Evolutionary conservation across 768 basidiomycete species (phyloP).

Genomic region (Termitomyces sp.): DNA sequence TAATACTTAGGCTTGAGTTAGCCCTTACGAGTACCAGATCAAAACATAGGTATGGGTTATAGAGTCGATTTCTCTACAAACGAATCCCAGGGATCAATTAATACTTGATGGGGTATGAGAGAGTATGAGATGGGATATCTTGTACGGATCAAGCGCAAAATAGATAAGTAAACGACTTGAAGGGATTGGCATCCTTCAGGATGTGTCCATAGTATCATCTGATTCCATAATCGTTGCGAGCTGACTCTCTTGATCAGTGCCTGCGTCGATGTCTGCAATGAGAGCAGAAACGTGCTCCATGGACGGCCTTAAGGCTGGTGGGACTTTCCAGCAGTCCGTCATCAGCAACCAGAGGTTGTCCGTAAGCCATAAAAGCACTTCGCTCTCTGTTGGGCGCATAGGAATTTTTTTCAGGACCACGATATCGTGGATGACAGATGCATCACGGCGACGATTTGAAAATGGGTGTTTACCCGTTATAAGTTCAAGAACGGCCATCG

Average conservation of each 20-base stretch:
- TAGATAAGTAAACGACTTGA: not conserved
- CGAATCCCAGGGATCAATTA: too few relatives aligned
- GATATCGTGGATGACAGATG: conserved; percentile 43
- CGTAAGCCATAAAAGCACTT: conserved; percentile 31
- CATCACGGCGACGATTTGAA: conserved; percentile 41
- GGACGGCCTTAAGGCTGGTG: conserved; percentile 30
- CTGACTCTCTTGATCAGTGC: not conserved
- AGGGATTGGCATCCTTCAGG: not conserved
- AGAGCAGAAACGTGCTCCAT: conserved; percentile 31
- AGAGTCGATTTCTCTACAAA: too few relatives aligned
- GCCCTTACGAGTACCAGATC: too few relatives aligned
- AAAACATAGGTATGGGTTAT: too few relatives aligned
- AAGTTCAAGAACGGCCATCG: conserved; percentile 57
- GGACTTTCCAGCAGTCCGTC: conserved; percentile 39
- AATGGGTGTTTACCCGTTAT: conserved; percentile 50
- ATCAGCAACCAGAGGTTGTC: conserved; percentile 44
- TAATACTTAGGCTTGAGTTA: too few relatives aligned
- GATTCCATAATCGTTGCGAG: conserved; percentile 2
- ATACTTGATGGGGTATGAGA: too few relatives aligned
- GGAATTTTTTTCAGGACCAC: conserved; percentile 32
- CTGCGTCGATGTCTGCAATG: conserved; percentile 17
- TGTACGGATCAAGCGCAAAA: not conserved
- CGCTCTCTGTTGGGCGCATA: conserved; percentile 31
- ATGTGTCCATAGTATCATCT: conserved; percentile 10
- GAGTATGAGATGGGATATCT: too few relatives aligned